A percentile compares a stretch with the other conserved stretches of the same genome.
These are phyloP conservation scores for Colletotrichum siamense DNA, from an alignment of 2,329 filamentous ascomycete species.

Conservation along the genomic window DNA sequence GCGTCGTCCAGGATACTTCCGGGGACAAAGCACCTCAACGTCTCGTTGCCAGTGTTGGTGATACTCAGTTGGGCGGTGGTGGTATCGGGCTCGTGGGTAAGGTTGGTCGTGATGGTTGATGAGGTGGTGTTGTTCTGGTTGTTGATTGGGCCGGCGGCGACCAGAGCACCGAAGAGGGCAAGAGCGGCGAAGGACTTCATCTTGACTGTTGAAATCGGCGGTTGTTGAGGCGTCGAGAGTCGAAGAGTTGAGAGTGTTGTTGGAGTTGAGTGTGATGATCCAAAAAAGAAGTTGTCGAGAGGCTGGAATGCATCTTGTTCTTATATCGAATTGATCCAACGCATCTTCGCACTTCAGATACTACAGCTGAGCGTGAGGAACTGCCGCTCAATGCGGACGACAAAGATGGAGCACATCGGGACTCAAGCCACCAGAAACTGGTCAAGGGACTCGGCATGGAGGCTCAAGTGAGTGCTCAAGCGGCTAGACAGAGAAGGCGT, in stretches of 20 bases:
- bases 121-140: conserved; percentile 32
- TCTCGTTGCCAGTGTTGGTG: conserved; percentile 49
- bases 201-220: background rate
- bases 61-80: conserved; percentile 51
- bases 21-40: conserved; percentile 52
- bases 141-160: conserved; percentile 34
- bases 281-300: background rate
- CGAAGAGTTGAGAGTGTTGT: background rate
- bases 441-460: background rate
- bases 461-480: background rate
- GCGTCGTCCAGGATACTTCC: conserved; percentile 53
- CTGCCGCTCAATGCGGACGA: background rate
- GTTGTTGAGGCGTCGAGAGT: background rate
- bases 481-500: background rate
- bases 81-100: conserved; percentile 48
- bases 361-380: background rate
- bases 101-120: conserved; percentile 30
- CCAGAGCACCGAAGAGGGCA: conserved; percentile 38
- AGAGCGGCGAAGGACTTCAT: conserved; percentile 41
- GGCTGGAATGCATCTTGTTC: background rate
- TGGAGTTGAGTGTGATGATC: background rate
- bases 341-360: background rate
- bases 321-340: background rate
- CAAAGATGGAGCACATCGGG: background rate
- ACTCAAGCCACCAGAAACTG: background rate